Percentiles rank a stretch among this genome's conserved stretches.
phyloP scores from a whole-genome alignment of 768 basidiomycete genomes.

The Naganishia vishniacii region DNA sequence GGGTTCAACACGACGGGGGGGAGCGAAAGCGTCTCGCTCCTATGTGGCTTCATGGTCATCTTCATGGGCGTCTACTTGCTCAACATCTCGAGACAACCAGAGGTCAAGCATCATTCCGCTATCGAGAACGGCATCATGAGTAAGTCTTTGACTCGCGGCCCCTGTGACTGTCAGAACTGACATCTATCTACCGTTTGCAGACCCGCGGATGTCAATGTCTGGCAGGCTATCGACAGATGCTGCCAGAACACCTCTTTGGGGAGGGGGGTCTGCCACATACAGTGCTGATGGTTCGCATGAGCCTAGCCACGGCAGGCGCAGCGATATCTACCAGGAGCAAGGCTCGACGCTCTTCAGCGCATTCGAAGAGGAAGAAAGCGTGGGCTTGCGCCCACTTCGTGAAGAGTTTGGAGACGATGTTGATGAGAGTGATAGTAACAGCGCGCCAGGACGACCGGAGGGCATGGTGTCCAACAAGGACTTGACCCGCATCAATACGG shows the following conservation, averaged over 20 bases:
- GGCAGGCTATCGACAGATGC: conserved; percentile 71
- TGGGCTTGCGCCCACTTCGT: conserved; percentile 60
- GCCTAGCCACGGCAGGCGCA: conserved; percentile 60
- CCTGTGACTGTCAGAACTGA: not conserved
- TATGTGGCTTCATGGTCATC: conserved; percentile 84
- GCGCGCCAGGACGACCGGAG: not conserved
- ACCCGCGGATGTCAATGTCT: conserved; percentile 73
- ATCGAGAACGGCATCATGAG: conserved; percentile 49
- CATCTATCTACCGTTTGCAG: conserved; percentile 18
- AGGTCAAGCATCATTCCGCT: conserved; percentile 41
- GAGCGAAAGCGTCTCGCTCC: conserved; percentile 74
- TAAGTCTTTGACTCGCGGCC: conserved; percentile 31
- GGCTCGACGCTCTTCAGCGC: conserved; percentile 66
- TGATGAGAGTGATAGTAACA: conserved; percentile 56
- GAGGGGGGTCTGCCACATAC: conserved; percentile 33
- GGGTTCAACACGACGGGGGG: conserved; percentile 86
- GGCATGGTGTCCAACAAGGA: conserved; percentile 10
- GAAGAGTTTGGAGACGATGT: conserved; percentile 55
- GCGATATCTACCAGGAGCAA: conserved; percentile 63
- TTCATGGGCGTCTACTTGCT: conserved; percentile 75
- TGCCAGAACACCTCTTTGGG: conserved; percentile 33
- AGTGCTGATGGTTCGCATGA: conserved; percentile 47
- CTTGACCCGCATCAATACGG: conserved; percentile 19
- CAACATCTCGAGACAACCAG: conserved; percentile 46
- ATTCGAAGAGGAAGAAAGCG: conserved; percentile 58